Conservation (phyloP, 257 asterid genomes). For the Nicotiana attenuata region DNA sequence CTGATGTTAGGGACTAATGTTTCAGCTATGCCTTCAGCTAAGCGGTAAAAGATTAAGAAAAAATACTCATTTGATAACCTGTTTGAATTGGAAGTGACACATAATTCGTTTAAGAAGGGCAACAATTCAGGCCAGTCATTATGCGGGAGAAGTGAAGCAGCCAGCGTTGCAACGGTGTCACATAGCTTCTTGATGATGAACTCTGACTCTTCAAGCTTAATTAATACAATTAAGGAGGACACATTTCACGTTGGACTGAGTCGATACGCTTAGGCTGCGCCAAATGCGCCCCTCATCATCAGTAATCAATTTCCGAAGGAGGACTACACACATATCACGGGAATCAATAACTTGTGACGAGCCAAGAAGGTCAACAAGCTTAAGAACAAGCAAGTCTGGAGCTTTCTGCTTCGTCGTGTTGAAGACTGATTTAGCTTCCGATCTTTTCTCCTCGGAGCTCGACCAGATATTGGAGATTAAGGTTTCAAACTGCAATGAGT, state of each 20-base stretch:
- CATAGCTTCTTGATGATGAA: neutral
- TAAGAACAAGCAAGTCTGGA: neutral
- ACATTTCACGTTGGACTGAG: neutral
- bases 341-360: neutral
- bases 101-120: constrained; percentile 75
- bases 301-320: neutral
- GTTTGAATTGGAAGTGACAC: constrained; percentile 59
- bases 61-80: constrained; percentile 62
- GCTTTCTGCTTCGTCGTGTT: neutral
- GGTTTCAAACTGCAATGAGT: too few species aligned
- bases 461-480: too few species aligned
- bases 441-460: too few species aligned
- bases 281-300: neutral
- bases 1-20: constrained; percentile 53
- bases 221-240: neutral
- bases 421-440: neutral
- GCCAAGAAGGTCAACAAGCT: neutral
- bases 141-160: constrained; percentile 67
- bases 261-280: neutral
- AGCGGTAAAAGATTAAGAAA: constrained; percentile 63
- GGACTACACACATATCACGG: neutral
- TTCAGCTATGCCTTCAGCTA: constrained; percentile 74
- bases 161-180: constrained; percentile 40
- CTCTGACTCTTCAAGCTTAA: neutral
- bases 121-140: constrained; percentile 39